Evolutionary conservation across 139 green algal genomes (phyloP).

Genomic region (Chara braunii): DNA sequence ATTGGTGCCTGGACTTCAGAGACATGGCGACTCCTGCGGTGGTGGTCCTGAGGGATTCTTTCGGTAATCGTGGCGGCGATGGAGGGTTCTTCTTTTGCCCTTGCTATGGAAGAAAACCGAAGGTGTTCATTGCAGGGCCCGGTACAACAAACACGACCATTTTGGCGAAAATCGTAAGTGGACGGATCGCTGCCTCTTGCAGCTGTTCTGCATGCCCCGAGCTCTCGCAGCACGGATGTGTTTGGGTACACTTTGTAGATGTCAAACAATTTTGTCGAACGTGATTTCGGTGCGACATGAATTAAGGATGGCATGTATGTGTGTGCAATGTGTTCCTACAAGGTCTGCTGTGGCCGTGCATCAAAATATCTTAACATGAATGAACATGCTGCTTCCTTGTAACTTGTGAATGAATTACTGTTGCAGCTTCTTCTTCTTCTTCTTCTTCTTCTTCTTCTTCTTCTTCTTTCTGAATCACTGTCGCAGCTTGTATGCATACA

Average conservation of each 20-base stretch:
- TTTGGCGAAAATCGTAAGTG: constrained; percentile 25
- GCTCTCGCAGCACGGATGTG: not conserved
- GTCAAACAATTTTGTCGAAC: not conserved
- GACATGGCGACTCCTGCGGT: constrained; percentile 8
- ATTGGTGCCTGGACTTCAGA: constrained; percentile 14
- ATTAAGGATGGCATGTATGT: not conserved
- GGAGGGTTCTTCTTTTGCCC: constrained; percentile 1
- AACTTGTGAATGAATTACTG: too few species aligned
- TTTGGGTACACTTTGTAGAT: not conserved
- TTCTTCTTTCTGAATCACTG: too few species aligned
- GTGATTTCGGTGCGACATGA: not conserved
- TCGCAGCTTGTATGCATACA: too few species aligned
- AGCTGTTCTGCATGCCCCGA: not conserved
- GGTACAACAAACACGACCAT: constrained; percentile 18
- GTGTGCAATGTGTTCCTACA: constrained; percentile 3
- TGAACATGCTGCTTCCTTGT: too few species aligned
- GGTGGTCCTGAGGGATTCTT: not conserved
- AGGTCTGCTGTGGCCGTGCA: not conserved
- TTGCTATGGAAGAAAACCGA: constrained; percentile 20
- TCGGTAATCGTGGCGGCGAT: not conserved
- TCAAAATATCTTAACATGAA: constrained; percentile 3
- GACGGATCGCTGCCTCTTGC: too few species aligned
- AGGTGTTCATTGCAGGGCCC: constrained; percentile 7
- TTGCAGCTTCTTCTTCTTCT: too few species aligned
- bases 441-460: too few species aligned